Conservation (phyloP, 1,284 basidiomycete species). For the Heimioporus retisporus region DNA sequence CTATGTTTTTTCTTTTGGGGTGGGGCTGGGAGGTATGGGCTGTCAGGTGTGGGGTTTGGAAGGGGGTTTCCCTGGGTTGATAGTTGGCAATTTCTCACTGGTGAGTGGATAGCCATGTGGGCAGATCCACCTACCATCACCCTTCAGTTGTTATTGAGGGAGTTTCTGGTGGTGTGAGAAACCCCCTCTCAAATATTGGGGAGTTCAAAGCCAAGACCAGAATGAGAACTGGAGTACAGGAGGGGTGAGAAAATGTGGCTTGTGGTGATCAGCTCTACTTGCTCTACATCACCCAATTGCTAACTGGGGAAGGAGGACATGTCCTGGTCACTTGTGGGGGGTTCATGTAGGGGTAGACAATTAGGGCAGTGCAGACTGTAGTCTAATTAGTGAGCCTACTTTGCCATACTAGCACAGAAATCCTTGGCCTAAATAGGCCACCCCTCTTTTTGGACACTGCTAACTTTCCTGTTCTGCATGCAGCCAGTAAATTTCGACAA, state of each 20-base stretch:
- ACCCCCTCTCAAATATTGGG: not conserved
- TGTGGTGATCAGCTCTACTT: conserved; percentile 1
- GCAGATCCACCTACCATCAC: not conserved
- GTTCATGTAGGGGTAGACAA: not conserved
- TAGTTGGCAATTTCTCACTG: not conserved
- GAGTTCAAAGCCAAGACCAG: not conserved
- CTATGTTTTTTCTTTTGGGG: too few relatives aligned
- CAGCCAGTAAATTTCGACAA: too few relatives aligned
- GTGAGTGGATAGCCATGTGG: too few relatives aligned
- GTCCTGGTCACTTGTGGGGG: not conserved
- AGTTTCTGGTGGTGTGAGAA: not conserved
- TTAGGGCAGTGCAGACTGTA: too few relatives aligned
- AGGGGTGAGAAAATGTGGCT: not conserved
- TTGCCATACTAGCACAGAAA: not conserved
- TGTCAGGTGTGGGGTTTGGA: not conserved
- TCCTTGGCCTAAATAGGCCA: not conserved
- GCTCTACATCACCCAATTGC: not conserved
- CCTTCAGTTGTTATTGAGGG: not conserved
- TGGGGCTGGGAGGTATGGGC: too few relatives aligned
- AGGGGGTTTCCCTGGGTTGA: not conserved
- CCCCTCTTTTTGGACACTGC: not conserved
- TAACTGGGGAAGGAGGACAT: conserved; percentile 10
- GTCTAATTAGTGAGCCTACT: not conserved
- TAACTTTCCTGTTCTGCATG: not conserved
- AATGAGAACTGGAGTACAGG: not conserved